Evolutionary conservation across 768 basidiomycete genomes (phyloP), one percentile per base, ranked within the genome.

Genomic region (Leccinum pellstonianum): DNA sequence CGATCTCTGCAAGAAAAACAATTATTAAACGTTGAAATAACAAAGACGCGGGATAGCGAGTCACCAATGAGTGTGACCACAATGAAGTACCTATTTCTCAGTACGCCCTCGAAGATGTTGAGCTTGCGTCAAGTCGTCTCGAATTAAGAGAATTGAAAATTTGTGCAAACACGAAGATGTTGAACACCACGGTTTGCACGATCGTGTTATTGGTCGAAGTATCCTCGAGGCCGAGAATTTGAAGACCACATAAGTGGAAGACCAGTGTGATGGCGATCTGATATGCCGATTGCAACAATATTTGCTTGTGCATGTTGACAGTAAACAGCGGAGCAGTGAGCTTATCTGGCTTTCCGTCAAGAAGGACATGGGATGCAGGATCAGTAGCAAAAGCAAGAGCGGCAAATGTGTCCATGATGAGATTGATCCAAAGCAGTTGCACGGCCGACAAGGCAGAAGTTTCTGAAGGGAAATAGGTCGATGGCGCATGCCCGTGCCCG

Each of bases 331-430:
- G 93, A 2, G 93, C 87, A 1, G 83, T 85, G 77, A 92, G 91
- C 77, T 83, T 86, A 74, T 98, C 95, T 4, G 97, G 97, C 73
- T 91, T 90, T 68, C 96, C 87, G 57, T 97, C 81, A 48, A 99
- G 85, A 35, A 93, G 82, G 5, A 79, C 72, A 51, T 86, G 86
- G 2, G 88, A 85, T 1, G 97, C 95, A 9, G 95, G 95, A 73
- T 98, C 97, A 25, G 97, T 98, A 17, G 97, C 96, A 54, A 99
- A 85, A 12, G 97, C 97, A 54, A 98, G 86, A 25, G 97, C 97
- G 57, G 97, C 97, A 70, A 99, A 98, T 2, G 94, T 96, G 71
- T 97, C 95, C 95, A 96, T 96, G 73, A 96, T 96, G 62, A 98
- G 89, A 80, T 98, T 98, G 75, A 98, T 93, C 95, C 97, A 99